These are phyloP conservation scores for Penicillium sp. DNA, from an alignment of 2,329 filamentous ascomycete genomes.

Conservation along the genomic window DNA sequence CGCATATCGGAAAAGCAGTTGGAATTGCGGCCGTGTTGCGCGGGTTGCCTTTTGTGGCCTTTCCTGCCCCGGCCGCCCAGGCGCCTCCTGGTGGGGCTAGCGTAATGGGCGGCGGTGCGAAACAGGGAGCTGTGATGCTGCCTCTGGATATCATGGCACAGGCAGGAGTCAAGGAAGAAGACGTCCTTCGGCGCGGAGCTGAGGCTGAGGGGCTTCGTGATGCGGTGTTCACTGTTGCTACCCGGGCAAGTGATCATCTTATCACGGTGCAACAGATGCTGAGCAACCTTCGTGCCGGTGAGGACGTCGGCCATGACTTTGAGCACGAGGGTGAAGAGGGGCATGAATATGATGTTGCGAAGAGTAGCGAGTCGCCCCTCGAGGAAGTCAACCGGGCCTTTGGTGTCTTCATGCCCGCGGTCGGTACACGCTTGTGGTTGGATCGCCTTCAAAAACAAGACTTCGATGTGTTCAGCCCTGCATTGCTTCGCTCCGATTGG, in stretches of 20 bases:
- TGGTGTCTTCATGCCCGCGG: conserved; percentile 75
- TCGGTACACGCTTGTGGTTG: conserved; percentile 78
- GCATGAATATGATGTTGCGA: conserved; percentile 54
- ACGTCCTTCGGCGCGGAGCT: conserved; percentile 79
- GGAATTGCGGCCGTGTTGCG: conserved; percentile 86
- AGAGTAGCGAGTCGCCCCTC: conserved; percentile 37
- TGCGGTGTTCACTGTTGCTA: conserved; percentile 89
- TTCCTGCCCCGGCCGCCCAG: conserved; percentile 64
- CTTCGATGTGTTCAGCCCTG: conserved; percentile 76
- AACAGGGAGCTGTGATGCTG: conserved; percentile 71
- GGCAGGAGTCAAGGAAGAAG: conserved; percentile 78
- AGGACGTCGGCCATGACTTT: conserved; percentile 80
- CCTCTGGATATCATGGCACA: conserved; percentile 90
- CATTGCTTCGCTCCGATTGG: conserved; percentile 71
- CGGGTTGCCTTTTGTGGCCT: conserved; percentile 84
- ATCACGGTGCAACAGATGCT: conserved; percentile 94
- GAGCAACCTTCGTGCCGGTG: conserved; percentile 71
- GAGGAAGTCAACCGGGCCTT: conserved; percentile 69
- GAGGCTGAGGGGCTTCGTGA: conserved; percentile 81
- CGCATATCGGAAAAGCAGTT: conserved; percentile 90
- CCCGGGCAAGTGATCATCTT: conserved; percentile 90
- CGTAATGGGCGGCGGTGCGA: conserved; percentile 36
- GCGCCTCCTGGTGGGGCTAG: conserved; percentile 53
- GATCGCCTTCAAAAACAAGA: conserved; percentile 74
- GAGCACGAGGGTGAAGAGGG: conserved; percentile 82